A percentile compares a stretch with the other conserved stretches of the same genome.
Evolutionary conservation across 2,329 filamentous ascomycete species (phyloP).

Genomic region (Seiridium cupressi): DNA sequence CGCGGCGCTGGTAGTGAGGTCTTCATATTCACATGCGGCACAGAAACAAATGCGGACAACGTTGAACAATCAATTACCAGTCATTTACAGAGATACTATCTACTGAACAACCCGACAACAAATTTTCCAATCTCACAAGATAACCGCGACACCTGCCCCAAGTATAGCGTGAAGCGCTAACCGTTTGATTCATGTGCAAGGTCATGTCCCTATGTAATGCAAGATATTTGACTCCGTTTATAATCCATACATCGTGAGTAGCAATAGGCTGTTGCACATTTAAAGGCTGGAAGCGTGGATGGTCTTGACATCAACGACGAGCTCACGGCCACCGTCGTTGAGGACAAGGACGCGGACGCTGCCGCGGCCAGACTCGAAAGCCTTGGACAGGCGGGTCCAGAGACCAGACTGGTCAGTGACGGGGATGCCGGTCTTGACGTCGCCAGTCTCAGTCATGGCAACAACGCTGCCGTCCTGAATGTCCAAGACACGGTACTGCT

Average conservation of each 20-base stretch:
- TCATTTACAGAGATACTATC: conserved; percentile 12
- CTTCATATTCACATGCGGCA: not conserved
- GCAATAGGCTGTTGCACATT: conserved; percentile 19
- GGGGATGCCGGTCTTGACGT: conserved; percentile 93
- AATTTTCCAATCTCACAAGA: conserved; percentile 7
- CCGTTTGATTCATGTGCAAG: not conserved
- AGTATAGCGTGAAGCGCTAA: not conserved
- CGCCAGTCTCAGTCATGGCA: conserved; percentile 98
- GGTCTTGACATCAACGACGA: conserved; percentile 98
- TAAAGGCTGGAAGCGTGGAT: conserved; percentile 77
- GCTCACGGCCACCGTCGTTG: conserved; percentile 87
- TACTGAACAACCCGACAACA: conserved; percentile 4
- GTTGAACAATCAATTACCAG: conserved; percentile 9
- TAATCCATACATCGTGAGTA: conserved; percentile 23
- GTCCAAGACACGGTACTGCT: conserved; percentile 99
- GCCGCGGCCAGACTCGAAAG: conserved; percentile 90
- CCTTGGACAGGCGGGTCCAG: conserved; percentile 73
- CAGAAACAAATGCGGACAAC: not conserved
- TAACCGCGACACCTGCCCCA: conserved; percentile 1
- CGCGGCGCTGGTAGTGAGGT: not conserved
- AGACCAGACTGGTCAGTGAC: conserved; percentile 96
- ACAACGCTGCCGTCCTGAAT: conserved; percentile 82
- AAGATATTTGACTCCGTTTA: conserved; percentile 24
- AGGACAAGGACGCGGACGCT: conserved; percentile 95
- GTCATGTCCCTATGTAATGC: conserved; percentile 15